Base-by-base conservation (phyloP, 176 grass and related monocot species). In the Chrysopogon serrulatus region DNA sequence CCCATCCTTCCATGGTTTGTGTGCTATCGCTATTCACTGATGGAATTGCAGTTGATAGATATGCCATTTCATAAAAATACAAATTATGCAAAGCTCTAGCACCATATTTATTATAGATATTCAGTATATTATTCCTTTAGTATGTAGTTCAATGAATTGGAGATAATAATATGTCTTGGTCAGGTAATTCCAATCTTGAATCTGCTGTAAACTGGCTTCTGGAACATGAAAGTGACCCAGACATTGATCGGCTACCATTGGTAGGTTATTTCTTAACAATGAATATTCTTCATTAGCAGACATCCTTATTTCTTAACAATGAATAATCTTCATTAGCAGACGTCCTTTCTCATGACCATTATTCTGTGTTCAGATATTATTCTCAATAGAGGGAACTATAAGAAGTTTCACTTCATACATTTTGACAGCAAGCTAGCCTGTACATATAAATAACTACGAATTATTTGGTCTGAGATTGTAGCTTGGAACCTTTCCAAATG, bases 191-290 rank as follows among this genome's bases (percentile, higher is more conserved):
- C 63, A 92, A 77, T 79, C 79, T 92, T 74, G 89, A 98, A 79
- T 90, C 84, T 85, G 93, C 89, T 1, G 64, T 94, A 85, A 85
- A 87, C 44, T 98, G 96, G 96, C 76, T 93, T 84, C 72, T 95
- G n/a, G 91, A 94, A 73, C 96, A 98, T 94, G 93, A 98, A 86
- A 87, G 79, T 87, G 93, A 95, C 68, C 82, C 93, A 74, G 89
- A 94, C 68, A 94, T 95, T 86, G 96, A 98, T 83, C 89, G 87
- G 83, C 77, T 89, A 65, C 91, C 89, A 78, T 42, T 76, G 89
- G 96, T 98, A 92, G 34, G 82, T 61, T 77, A 61, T 88, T 66
- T 86, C 41, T 51, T 73, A 59, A 79, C 51, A 82, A 51, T 33
- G 31, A 63, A 54, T 34, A 18, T 40, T 65, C 74, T 82, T 76